Percentiles rank a stretch among this genome's conserved stretches.
These are phyloP conservation scores for Trifolium fragiferum DNA, from an alignment of 306 rosid genomes.

Conservation along the genomic window DNA sequence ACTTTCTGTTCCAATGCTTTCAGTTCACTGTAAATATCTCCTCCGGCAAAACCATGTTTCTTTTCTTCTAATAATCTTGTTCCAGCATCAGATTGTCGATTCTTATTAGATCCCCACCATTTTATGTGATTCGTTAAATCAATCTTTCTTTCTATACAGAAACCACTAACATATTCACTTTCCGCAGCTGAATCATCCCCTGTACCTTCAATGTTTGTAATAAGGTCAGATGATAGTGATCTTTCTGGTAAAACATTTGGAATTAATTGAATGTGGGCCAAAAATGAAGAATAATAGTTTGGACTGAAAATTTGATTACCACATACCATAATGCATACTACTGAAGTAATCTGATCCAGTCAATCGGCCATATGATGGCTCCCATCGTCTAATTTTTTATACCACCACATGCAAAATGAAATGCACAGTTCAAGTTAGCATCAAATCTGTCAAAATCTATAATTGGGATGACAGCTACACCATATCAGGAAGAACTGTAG, in stretches of 20 bases:
- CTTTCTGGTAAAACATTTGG: conserved; percentile 27
- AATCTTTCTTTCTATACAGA: conserved; percentile 79
- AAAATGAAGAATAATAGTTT: conserved; percentile 33
- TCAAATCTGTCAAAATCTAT: conserved; percentile 39
- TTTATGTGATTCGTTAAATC: conserved; percentile 86
- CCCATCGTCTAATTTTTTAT: conserved; percentile 79
- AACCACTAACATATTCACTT: conserved; percentile 61
- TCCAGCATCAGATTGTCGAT: conserved; percentile 61
- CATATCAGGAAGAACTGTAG: conserved; percentile 31
- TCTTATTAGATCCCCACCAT: conserved; percentile 95
- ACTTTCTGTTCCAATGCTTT: conserved; percentile 72
- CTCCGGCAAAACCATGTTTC: conserved; percentile 66
- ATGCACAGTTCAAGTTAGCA: conserved; percentile 39
- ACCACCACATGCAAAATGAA: conserved; percentile 47
- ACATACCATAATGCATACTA: conserved; percentile 78
- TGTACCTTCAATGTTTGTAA: conserved; percentile 50
- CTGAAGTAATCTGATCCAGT: conserved; percentile 84
- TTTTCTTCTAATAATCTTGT: conserved; percentile 74
- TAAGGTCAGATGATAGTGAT: conserved; percentile 36
- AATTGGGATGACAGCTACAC: conserved; percentile 18
- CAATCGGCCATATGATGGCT: conserved; percentile 78
- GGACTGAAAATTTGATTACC: conserved; percentile 32
- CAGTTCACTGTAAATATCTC: conserved; percentile 76
- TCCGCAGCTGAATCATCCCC: conserved; percentile 86
- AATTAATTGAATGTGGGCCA: conserved; percentile 11